phyloP scores from a whole-genome alignment of 164 flowering plant species.

The Brasenia schreberi region DNA sequence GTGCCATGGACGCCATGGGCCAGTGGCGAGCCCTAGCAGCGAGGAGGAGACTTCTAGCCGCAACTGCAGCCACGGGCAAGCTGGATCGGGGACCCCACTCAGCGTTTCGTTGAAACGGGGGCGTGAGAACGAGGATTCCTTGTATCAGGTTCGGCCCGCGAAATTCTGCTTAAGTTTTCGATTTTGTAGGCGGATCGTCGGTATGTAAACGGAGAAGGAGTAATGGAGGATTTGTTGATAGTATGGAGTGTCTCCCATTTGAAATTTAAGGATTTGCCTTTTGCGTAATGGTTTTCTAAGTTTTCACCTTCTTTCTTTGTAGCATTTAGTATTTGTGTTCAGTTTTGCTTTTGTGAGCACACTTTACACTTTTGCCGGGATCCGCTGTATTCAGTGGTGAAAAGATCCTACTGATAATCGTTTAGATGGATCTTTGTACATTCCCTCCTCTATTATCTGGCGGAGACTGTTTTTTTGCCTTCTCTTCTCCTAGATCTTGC shows the following conservation, averaged over 20 bases:
- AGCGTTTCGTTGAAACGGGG: slow-evolving; percentile 18
- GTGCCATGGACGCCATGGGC: slow-evolving; percentile 26
- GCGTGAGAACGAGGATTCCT: slow-evolving; percentile 19
- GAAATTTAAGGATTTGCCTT: background rate
- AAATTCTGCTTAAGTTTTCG: background rate
- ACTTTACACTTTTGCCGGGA: too few species aligned
- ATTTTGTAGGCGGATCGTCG: background rate
- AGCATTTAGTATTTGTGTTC: background rate
- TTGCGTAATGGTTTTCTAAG: background rate
- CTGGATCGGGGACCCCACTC: background rate
- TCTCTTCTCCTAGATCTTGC: too few species aligned
- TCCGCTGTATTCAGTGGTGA: too few species aligned
- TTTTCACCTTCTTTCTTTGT: background rate
- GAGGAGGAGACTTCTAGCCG: slow-evolving; percentile 13
- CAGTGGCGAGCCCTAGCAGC: slow-evolving; percentile 14
- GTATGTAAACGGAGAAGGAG: too few species aligned
- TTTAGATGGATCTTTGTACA: too few species aligned
- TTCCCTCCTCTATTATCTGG: background rate
- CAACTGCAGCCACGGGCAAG: slow-evolving; percentile 1
- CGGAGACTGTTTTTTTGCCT: background rate
- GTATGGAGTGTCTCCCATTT: background rate
- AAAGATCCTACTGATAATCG: too few species aligned
- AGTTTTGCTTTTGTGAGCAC: too few species aligned
- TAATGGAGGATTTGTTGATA: too few species aligned
- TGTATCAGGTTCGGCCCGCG: slow-evolving; percentile 18